Evolutionary conservation across 441 rosid genomes (phyloP), one percentile per base, ranked within the genome.

Genomic region (Erysimum cheiri): DNA sequence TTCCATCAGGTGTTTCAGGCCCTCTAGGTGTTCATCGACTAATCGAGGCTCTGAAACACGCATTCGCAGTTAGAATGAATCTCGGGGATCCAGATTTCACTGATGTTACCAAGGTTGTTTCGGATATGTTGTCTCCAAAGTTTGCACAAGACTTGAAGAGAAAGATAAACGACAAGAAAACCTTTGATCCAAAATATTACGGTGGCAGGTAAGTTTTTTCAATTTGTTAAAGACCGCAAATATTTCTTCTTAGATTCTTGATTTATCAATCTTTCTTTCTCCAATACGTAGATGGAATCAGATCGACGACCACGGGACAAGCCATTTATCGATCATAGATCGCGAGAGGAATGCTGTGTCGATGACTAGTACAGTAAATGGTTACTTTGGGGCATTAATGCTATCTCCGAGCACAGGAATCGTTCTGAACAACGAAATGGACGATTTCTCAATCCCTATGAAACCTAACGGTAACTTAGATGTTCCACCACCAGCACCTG

Each of bases 351-450:
- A 87, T 37, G 92, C 80, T 10, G 84, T 85, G 17, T 78, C 89
- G n/a, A 79, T 87, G 80, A 87, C 92, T 17, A 80, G 4, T 37
- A 82, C 89, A 2, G 74, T 85, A 46, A 85, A 83, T 22, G 39
- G 57, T 24, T 82, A 74, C 72, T 87, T 87, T 60, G 89, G 92
- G 8, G 68, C 88, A 35, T 37, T 66, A 46, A 35, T 83, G 35
- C 48, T 87, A 26, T 87, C 89, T 17, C 76, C 80, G 2, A 72
- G 79, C 28, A 85, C 89, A 0, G 87, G 89, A 29, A 83, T 85
- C 13, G 66, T 83, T 48, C 78, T 85, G 1, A 85, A 85, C 80
- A 83, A 85, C 47, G 85, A 85, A 70, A 87, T 87, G 92, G 88
- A 80, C 33, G 88, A 83, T 63, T 87, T 85, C 78, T 85, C 89